A percentile compares a stretch with the other conserved stretches of the same genome.
Conservation (phyloP, 139 green algal genomes). For the Micromonas commoda region DNA sequence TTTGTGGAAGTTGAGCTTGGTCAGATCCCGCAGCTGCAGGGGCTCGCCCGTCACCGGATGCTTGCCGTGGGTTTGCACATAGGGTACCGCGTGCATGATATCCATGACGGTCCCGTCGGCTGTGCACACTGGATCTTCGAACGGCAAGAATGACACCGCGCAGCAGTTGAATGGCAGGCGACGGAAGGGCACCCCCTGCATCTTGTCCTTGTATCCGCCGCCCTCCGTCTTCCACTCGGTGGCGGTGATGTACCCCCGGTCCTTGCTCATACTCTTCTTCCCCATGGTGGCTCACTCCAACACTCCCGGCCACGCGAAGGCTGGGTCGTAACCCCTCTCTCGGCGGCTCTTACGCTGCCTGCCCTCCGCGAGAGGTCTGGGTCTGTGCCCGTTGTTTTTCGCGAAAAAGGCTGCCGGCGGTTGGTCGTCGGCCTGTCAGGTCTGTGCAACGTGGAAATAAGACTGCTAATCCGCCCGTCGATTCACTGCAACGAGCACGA, state of each 20-base stretch:
- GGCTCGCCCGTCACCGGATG: conserved; percentile 79
- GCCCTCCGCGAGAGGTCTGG: too few relatives aligned
- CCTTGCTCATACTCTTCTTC: background rate
- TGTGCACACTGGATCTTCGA: conserved; percentile 79
- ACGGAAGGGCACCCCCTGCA: conserved; percentile 50
- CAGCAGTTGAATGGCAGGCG: conserved; percentile 86
- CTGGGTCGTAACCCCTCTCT: too few relatives aligned
- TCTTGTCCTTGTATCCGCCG: conserved; percentile 22
- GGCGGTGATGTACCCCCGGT: background rate
- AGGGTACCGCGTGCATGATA: conserved; percentile 73
- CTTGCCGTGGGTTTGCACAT: conserved; percentile 71
- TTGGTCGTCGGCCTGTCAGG: too few relatives aligned
- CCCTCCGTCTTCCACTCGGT: conserved; percentile 11
- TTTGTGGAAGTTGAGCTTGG: conserved; percentile 85
- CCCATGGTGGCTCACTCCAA: background rate
- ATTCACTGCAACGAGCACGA: too few relatives aligned
- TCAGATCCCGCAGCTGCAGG: conserved; percentile 77
- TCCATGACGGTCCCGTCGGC: conserved; percentile 73
- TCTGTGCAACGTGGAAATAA: too few relatives aligned
- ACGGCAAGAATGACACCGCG: conserved; percentile 81
- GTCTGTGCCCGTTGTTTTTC: too few relatives aligned
- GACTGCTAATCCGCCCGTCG: too few relatives aligned
- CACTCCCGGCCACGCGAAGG: background rate
- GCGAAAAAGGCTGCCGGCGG: too few relatives aligned
- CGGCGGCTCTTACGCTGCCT: too few relatives aligned